Base-by-base conservation (phyloP, 495 filamentous ascomycete genomes). In the Penicillium daleae region DNA sequence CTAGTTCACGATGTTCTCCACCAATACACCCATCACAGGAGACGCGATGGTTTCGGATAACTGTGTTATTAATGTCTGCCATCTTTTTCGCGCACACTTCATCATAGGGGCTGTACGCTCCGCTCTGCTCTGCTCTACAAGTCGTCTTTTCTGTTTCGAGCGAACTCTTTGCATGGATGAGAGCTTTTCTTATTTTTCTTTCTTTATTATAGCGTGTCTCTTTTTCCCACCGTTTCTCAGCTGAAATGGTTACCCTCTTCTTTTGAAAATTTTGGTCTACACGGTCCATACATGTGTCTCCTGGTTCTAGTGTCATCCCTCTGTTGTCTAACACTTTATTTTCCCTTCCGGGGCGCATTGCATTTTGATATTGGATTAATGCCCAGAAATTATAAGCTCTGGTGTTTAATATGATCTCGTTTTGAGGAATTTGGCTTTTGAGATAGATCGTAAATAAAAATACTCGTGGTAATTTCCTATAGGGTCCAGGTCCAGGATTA, bases 131-230 rank as follows among this genome's bases (percentile, higher is more conserved):
- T 54, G 13, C 24, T 29, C 51, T 54, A 8, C 27, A 29, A 33
- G 26, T 33, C 51, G 32, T 61, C 50, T 40, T 39, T 19, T 42
- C 61, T 62, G 48, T 60, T 66, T 60, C 37, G 56, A 65, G 63
- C 63, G 63, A 61, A 31, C 24, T 31, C 60, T 65, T 61, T 65
- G 63, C 63, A 65, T 65, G 57, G 63, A 65, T 61, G 63, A 57
- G 58, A 61, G 58, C 53, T 57, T 52, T 52, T n/a, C 3, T 21
- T 17, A 15, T 53, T n/a, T 31, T 29, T n/a, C 46, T 7, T 15
- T 17, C 13, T 33, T 35, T 61, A 56, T 59, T 53, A 27, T 40
- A 65, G 63, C 63, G 58, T 44, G 31, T 35, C 24, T 21, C 33
- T 60, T 52, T 21, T 13, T 53, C 50, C 52, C 51, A 15, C 42